These are phyloP conservation scores for Geotrichum restrictum DNA, from an alignment of 1,139 yeast genomes.

Conservation along the genomic window DNA sequence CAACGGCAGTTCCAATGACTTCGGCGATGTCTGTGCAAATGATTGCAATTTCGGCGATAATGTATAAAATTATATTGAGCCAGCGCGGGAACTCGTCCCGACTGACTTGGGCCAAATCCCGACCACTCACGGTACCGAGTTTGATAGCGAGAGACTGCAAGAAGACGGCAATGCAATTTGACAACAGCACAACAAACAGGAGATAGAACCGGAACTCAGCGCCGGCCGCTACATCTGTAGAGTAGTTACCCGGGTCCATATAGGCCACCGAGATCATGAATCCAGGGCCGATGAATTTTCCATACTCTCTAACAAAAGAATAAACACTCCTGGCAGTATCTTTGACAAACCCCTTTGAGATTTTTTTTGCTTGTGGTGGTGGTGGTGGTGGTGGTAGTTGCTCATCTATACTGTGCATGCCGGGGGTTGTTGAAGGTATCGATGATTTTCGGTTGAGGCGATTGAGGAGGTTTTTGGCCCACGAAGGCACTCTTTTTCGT, in stretches of 20 bases:
- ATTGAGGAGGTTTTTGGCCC: no score
- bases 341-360: no score
- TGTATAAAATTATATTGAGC: conserved; percentile 59
- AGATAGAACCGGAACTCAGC: conserved; percentile 81
- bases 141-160: conserved; percentile 80
- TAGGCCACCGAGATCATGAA: conserved; percentile 93
- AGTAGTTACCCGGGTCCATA: conserved; percentile 96
- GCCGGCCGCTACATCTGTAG: conserved; percentile 92
- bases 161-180: conserved; percentile 83
- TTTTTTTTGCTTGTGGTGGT: no score
- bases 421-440: no score
- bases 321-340: no score
- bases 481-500: no score
- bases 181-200: conserved; percentile 70
- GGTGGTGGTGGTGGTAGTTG: no score
- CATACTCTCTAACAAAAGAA: conserved; percentile 44
- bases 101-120: conserved; percentile 84
- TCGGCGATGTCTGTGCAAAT: conserved; percentile 92
- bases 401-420: no score
- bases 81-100: conserved; percentile 64
- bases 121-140: conserved; percentile 86
- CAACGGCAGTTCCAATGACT: conserved; percentile 89
- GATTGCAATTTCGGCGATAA: conserved; percentile 80
- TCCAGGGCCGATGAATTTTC: conserved; percentile 83
- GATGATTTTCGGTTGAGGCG: no score